Base-by-base conservation (phyloP, 202 grass and related monocot species). In the Carex arenaria region DNA sequence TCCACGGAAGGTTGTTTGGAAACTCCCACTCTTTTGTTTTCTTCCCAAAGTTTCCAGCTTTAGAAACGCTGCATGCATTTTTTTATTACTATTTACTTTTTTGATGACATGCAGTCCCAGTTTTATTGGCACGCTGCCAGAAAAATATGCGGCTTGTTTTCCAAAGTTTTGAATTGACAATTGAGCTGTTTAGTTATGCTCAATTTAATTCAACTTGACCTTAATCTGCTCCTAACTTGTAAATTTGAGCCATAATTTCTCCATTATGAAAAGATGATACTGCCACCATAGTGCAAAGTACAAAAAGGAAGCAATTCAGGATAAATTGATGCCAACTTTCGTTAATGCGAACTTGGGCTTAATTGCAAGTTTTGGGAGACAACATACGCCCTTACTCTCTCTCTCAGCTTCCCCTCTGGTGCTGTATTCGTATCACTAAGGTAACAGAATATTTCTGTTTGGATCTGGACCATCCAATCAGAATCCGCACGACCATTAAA, bases 1-100 rank as follows among this genome's bases (percentile, higher is more conserved):
- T 69, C 93, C 93, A 75, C 82, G 53, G 4, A 98, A 98, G 95
- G 95, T 98, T 85, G 47, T 56, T 67, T 68, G 23, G 18, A 31
- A 82, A 38, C 17, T 54, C 23, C 60, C 18, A 52, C 73, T 60
- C 30, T 22, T 77, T 57, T 78, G 28, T 59, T 59, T 78, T 57
- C 28, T 10, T 78, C 17, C 51, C 23, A 59, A 59, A 59, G 14
- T 59, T 36, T 36, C 30, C 3, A 78, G 30, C 13, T 78, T 78
- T 34, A 59, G 73, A 8, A 78, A 54, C 18, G 3, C 36, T 78
- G 51, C 30, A 10, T 59, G 60, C 59, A n/a, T 10, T 15, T 10
- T 17, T 34, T 38, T 7, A 59, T 19, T 31, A 26, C 57, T 77
- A 59, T 59, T 60, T 7, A 30, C 30, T 1, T 59, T 78, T 59